phyloP scores from a whole-genome alignment of 1,284 basidiomycete species.

The Xerocomus amazonicus region DNA sequence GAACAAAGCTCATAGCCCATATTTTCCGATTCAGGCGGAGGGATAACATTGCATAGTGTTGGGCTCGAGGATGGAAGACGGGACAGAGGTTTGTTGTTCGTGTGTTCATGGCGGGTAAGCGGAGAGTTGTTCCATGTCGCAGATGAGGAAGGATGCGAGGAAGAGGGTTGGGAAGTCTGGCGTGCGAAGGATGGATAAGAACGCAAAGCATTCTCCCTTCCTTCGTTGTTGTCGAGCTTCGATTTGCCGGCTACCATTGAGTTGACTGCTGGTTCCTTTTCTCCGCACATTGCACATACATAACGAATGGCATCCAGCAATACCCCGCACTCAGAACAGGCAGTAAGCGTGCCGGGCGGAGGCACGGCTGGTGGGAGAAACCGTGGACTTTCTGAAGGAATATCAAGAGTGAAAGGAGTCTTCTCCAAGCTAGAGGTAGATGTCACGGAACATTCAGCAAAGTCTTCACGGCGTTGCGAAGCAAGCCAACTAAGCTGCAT shows the following conservation, averaged over 20 bases:
- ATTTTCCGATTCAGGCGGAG: slow-evolving; percentile 20
- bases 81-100: slow-evolving; percentile 39
- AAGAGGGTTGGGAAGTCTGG: slow-evolving; percentile 29
- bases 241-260: slow-evolving; percentile 6
- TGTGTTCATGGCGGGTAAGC: slow-evolving; percentile 24
- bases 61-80: slow-evolving; percentile 33
- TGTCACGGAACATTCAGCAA: slow-evolving; percentile 12
- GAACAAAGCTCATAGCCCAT: slow-evolving; percentile 81
- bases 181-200: slow-evolving; percentile 25
- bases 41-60: slow-evolving; percentile 11
- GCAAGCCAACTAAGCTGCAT: slow-evolving; percentile 61
- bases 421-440: slow-evolving; percentile 33
- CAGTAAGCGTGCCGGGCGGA: slow-evolving; percentile 68
- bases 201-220: slow-evolving; percentile 35
- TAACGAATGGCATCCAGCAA: slow-evolving; percentile 78
- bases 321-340: slow-evolving; percentile 78
- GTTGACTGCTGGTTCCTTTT: slow-evolving; percentile 48
- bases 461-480: slow-evolving; percentile 41
- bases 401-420: slow-evolving; percentile 36
- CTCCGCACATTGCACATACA: slow-evolving; percentile 82
- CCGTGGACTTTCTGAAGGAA: slow-evolving; percentile 52
- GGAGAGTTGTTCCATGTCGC: slow-evolving; percentile 17
- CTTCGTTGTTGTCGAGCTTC: slow-evolving; percentile 25
- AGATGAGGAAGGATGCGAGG: slow-evolving; percentile 40
- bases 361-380: slow-evolving; percentile 48